These are phyloP conservation scores for Ophiostoma pallidulum DNA, from an alignment of 2,329 filamentous ascomycete genomes.

Conservation along the genomic window DNA sequence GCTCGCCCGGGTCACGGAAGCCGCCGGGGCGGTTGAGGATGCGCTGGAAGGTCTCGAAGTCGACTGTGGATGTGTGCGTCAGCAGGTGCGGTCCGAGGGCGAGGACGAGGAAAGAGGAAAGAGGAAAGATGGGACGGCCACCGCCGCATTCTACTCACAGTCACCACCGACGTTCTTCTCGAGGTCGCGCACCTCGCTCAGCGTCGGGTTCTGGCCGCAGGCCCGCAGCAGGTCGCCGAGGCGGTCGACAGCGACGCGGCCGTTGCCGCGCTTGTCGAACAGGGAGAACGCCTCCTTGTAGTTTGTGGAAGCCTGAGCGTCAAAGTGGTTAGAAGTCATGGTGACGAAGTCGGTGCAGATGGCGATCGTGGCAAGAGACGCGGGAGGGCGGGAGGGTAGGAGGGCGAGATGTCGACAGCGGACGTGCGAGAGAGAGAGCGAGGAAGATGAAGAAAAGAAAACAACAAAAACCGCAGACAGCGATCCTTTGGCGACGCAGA, in stretches of 20 bases:
- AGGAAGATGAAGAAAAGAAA: neutral
- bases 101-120: no score
- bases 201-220: slow-evolving; percentile 94
- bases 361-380: neutral
- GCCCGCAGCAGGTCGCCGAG: slow-evolving; percentile 91
- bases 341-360: neutral
- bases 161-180: slow-evolving; percentile 85
- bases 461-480: slow-evolving; percentile 5
- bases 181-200: slow-evolving; percentile 84
- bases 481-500: neutral
- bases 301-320: slow-evolving; percentile 72
- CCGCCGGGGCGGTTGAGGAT: slow-evolving; percentile 95
- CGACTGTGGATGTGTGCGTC: slow-evolving; percentile 56
- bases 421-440: neutral
- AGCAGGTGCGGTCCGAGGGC: no score
- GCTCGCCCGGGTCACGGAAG: slow-evolving; percentile 96
- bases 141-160: slow-evolving; percentile 61
- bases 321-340: slow-evolving; percentile 45
- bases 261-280: slow-evolving; percentile 98
- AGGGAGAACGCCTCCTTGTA: slow-evolving; percentile 99
- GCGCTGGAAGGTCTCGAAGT: slow-evolving; percentile 95
- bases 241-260: slow-evolving; percentile 75
- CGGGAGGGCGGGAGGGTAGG: neutral
- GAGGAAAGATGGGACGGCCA: no score
- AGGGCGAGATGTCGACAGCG: neutral